Evolutionary conservation across 208 protist genomes (phyloP).

Genomic region (Leishmania guyanensis): DNA sequence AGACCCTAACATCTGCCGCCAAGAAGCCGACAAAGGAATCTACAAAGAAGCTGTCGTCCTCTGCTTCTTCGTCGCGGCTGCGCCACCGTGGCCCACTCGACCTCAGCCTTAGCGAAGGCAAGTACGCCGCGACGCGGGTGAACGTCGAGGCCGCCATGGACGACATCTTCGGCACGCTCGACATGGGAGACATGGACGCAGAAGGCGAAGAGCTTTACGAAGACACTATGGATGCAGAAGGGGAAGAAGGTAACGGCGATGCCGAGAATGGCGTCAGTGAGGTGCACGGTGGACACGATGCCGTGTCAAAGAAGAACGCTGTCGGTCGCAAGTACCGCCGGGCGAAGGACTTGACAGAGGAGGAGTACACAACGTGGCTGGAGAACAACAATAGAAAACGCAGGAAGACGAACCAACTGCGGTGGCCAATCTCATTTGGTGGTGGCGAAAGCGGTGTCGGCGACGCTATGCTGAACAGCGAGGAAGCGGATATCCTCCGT

Average conservation of each 20-base stretch:
- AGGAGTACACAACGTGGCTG: slow-evolving; percentile 74
- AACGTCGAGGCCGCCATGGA: slow-evolving; percentile 68
- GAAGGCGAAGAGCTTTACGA: slow-evolving; percentile 51
- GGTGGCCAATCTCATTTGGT: slow-evolving; percentile 23
- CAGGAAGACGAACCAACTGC: slow-evolving; percentile 13
- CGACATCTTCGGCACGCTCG: slow-evolving; percentile 76
- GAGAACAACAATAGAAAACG: slow-evolving; percentile 44
- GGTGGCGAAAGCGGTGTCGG: slow-evolving; percentile 17
- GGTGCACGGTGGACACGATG: slow-evolving; percentile 8
- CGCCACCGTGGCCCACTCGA: slow-evolving; percentile 81
- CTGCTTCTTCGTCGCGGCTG: slow-evolving; percentile 34
- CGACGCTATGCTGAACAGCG: slow-evolving; percentile 18
- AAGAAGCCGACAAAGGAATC: slow-evolving; percentile 6
- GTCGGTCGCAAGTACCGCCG: slow-evolving; percentile 13
- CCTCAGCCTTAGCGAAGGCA: slow-evolving; percentile 50
- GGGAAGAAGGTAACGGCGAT: neutral
- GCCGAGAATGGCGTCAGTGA: slow-evolving; percentile 19
- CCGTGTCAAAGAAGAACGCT: slow-evolving; percentile 1
- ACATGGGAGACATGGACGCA: slow-evolving; percentile 77
- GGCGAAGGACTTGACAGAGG: slow-evolving; percentile 66
- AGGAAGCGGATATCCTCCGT: slow-evolving; percentile 35
- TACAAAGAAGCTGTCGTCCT: slow-evolving; percentile 3
- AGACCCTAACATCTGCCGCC: slow-evolving; percentile 1
- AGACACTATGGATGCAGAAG: slow-evolving; percentile 7
- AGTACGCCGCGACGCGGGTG: slow-evolving; percentile 66